Evolutionary conservation across 2,329 filamentous ascomycete species (phyloP).

Genomic region (Microsporum audouinii): DNA sequence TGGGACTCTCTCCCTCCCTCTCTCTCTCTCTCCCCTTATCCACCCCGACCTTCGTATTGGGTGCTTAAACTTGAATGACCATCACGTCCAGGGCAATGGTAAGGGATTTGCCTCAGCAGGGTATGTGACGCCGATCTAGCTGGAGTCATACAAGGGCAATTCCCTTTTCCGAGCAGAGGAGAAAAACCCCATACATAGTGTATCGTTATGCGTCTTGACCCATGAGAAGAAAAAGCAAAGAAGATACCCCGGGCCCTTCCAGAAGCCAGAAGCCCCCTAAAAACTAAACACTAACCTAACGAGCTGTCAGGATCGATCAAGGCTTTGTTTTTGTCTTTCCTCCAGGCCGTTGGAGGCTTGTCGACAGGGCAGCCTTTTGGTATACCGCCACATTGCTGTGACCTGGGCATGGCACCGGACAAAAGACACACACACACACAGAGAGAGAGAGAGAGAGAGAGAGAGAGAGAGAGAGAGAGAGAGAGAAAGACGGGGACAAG

Average conservation of each 20-base stretch:
- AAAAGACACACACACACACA: too few relatives aligned
- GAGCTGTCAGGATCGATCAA: background rate
- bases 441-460: background rate
- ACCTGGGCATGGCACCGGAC: too few relatives aligned
- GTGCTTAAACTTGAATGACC: background rate
- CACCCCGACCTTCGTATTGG: background rate
- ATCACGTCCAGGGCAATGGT: background rate
- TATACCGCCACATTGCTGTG: background rate
- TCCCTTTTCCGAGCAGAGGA: background rate
- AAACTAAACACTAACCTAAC: background rate
- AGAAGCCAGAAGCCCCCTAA: background rate
- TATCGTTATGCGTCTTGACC: background rate
- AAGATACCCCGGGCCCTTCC: background rate
- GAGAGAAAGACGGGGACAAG: background rate
- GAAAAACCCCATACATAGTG: background rate
- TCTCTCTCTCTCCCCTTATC: background rate
- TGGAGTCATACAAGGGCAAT: background rate
- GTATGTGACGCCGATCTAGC: background rate
- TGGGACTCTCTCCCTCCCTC: too few relatives aligned
- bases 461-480: too few relatives aligned
- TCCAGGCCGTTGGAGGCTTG: background rate
- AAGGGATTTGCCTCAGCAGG: background rate
- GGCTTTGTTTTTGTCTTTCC: background rate
- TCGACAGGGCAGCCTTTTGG: background rate
- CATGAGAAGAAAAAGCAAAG: background rate